phyloP scores from a whole-genome alignment of 805 yeast genomes.

The Metschnikowia drakensbergensis region DNA sequence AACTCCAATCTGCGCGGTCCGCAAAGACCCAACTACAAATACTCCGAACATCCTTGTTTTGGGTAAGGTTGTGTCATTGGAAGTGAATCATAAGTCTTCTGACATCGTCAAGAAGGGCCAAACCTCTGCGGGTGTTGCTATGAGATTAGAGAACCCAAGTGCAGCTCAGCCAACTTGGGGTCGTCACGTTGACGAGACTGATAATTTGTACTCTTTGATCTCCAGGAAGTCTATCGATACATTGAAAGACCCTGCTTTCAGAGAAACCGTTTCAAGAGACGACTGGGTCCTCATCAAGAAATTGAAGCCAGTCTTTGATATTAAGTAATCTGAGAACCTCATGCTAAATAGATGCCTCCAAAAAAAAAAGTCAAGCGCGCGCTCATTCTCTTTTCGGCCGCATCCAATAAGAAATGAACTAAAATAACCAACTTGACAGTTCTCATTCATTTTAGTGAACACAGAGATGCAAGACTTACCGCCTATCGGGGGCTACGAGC shows the following conservation, averaged over 20 bases:
- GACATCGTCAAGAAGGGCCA: constrained; percentile 87
- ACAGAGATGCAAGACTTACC: constrained; percentile 70
- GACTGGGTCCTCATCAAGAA: constrained; percentile 93
- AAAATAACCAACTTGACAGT: constrained; percentile 8
- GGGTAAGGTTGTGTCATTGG: constrained; percentile 90
- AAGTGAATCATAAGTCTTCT: constrained; percentile 87
- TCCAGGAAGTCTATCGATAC: constrained; percentile 90
- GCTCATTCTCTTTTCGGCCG: constrained; percentile 7
- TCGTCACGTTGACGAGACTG: constrained; percentile 95
- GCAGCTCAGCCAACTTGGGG: constrained; percentile 98
- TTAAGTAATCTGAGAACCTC: constrained; percentile 42
- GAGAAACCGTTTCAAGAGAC: constrained; percentile 88
- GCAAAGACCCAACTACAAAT: constrained; percentile 80
- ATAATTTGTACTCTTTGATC: constrained; percentile 83
- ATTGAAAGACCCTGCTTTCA: constrained; percentile 97
- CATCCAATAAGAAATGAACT: constrained; percentile 15
- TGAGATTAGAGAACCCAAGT: constrained; percentile 92
- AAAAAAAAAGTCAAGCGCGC: constrained; percentile 2
- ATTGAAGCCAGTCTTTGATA: constrained; percentile 84
- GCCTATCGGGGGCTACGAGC: constrained; percentile 81
- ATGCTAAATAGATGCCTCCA: constrained; percentile 1
- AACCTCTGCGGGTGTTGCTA: constrained; percentile 97
- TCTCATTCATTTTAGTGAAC: background rate
- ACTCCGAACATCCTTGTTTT: constrained; percentile 65
- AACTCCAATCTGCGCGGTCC: constrained; percentile 94